Base-by-base conservation (phyloP, 371 early-diverging fungal genomes). In the Globomyces sp. region DNA sequence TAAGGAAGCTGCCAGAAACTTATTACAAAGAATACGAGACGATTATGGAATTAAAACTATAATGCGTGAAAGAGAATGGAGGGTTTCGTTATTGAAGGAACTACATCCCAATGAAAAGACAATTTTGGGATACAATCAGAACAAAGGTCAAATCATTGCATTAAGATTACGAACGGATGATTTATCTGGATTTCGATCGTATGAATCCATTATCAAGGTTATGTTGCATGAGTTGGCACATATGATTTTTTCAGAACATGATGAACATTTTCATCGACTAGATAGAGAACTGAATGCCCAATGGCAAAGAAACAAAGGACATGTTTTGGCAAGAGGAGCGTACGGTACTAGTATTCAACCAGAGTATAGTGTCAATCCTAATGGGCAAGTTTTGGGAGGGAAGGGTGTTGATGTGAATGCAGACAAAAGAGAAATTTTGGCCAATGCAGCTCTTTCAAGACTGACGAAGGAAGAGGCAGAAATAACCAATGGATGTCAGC, bases 181-280 rank as follows among this genome's bases (percentile, higher is more conserved):
- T 68, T 73, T 94, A 58, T 85, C 85, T n/a, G 95, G 95, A 2
- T 96, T 96, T 69, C 77, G 95, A 40, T 85, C 87, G 64, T 96
- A 91, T 67, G 78, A 80, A 53, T 76, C 80, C 0, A 75, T 96
- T 1, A 80, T 89, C 43, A 85, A 84, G 60, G 93, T 93, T 11
- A 71, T 96, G 41, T 70, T 94, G 64, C 96, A 96, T 68, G 96
- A 96, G 74, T 83, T 96, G 5, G 84, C 93, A 0, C 96, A 96
- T 65, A 92, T 88, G 76, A 84, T 90, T n/a, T 88, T 87, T 81
- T 67, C 79, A 9, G 92, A 86, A 5, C 96, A 95, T 58, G 91
- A 92, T 69, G 86, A 86, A 10, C 78, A 85, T 39, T 95, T 95
- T 70, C 92, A 92, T 73, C 79, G 80, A 3, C 77, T 95, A 4